These are phyloP conservation scores for Chenopodium album DNA, from an alignment of 148 eudicot species.

Conservation along the genomic window DNA sequence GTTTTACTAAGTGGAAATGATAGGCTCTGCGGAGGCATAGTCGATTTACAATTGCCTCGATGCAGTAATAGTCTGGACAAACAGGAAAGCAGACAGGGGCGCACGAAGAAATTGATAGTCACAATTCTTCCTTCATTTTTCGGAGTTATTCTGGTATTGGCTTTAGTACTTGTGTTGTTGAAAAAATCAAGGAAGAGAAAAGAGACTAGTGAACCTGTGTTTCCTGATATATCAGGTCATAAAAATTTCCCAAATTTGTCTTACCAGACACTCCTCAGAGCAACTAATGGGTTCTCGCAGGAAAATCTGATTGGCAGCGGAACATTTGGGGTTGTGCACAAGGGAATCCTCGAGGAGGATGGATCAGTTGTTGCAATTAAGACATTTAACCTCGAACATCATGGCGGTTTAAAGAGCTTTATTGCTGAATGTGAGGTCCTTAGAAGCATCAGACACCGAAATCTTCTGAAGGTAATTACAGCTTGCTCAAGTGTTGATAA, in stretches of 20 bases:
- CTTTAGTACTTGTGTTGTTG: neutral
- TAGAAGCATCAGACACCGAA: constrained; percentile 22
- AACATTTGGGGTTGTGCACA: constrained; percentile 32
- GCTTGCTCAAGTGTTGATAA: constrained; percentile 27
- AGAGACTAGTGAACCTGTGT: neutral
- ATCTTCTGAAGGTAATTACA: constrained; percentile 25
- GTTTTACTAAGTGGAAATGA: constrained; percentile 33
- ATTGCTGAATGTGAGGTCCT: constrained; percentile 20
- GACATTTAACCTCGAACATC: constrained; percentile 22
- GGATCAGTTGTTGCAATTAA: constrained; percentile 22
- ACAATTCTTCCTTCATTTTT: constrained; percentile 7
- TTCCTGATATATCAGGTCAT: neutral
- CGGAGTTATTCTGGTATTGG: constrained; percentile 16
- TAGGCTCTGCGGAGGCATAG: constrained; percentile 42
- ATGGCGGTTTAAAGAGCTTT: constrained; percentile 22
- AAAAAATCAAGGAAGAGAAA: neutral
- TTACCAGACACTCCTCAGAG: constrained; percentile 26
- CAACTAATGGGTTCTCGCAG: constrained; percentile 34
- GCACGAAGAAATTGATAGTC: neutral
- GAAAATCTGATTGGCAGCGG: constrained; percentile 28
- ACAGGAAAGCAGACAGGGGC: neutral
- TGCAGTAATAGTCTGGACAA: constrained; percentile 1
- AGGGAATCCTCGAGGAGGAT: constrained; percentile 20
- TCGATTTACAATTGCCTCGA: constrained; percentile 27
- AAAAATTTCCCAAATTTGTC: constrained; percentile 19